phyloP scores from a whole-genome alignment of 2,329 filamentous ascomycete genomes.

The Trichophyton simii region DNA sequence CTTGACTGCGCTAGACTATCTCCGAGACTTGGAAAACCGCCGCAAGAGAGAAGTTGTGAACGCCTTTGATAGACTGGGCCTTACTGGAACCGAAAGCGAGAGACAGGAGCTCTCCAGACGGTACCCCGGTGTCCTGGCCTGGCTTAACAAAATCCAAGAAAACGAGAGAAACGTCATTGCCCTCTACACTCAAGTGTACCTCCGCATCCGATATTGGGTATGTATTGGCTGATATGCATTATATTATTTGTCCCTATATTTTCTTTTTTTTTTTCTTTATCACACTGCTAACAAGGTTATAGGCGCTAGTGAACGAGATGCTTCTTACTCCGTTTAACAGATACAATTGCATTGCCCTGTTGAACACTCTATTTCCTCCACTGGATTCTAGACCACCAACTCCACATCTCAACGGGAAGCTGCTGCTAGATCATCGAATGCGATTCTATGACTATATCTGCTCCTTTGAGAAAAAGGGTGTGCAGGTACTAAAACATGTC shows the following conservation, averaged over 20 bases:
- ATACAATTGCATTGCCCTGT: slow-evolving; percentile 53
- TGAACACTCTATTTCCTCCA: slow-evolving; percentile 55
- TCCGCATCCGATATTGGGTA: slow-evolving; percentile 53
- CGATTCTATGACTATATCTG: slow-evolving; percentile 52
- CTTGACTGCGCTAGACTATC: slow-evolving; percentile 52
- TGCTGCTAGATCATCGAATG: slow-evolving; percentile 46
- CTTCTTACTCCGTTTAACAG: slow-evolving; percentile 51
- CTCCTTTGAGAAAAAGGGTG: slow-evolving; percentile 43
- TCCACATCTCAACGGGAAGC: slow-evolving; percentile 38
- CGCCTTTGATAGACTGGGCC: slow-evolving; percentile 42
- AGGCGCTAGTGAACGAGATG: slow-evolving; percentile 55
- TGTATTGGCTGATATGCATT: slow-evolving; percentile 16
- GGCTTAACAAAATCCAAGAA: slow-evolving; percentile 41
- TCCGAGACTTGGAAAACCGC: slow-evolving; percentile 50
- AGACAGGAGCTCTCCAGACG: slow-evolving; percentile 38
- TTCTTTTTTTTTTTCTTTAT: neutral
- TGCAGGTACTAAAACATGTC: slow-evolving; percentile 40
- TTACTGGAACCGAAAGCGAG: slow-evolving; percentile 39
- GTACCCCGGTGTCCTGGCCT: slow-evolving; percentile 43
- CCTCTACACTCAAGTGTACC: slow-evolving; percentile 49
- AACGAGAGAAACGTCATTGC: slow-evolving; percentile 42
- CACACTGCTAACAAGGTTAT: slow-evolving; percentile 3
- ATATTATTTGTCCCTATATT: slow-evolving; percentile 4
- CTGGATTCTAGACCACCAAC: slow-evolving; percentile 38
- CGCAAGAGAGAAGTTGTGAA: slow-evolving; percentile 46